phyloP scores from a whole-genome alignment of 1,284 basidiomycete species.

The Rhodotorula glutinis region DNA sequence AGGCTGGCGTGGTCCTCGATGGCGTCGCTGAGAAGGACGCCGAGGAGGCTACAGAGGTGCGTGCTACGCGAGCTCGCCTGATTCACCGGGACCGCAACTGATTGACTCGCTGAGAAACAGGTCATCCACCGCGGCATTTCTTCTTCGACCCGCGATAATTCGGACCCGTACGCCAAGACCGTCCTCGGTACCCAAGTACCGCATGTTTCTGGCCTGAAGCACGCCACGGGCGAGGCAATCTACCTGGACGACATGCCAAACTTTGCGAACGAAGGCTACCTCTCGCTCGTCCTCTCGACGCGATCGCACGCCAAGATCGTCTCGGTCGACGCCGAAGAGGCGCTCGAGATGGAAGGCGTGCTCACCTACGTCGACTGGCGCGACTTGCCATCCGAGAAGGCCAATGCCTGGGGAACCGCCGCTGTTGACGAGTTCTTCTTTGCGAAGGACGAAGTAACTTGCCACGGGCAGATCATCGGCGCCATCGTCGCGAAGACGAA shows the following conservation, averaged over 20 bases:
- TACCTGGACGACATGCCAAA: slow-evolving; percentile 49
- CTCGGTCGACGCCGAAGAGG: slow-evolving; percentile 44
- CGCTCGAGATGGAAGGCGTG: slow-evolving; percentile 47
- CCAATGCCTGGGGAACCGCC: slow-evolving; percentile 48
- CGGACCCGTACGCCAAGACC: slow-evolving; percentile 40
- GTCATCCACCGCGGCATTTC: slow-evolving; percentile 38
- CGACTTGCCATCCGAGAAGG: slow-evolving; percentile 46
- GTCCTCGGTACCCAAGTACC: slow-evolving; percentile 45
- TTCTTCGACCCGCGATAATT: slow-evolving; percentile 38
- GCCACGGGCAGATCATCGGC: slow-evolving; percentile 47
- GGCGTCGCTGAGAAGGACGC: slow-evolving; percentile 26
- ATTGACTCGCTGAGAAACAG: neutral
- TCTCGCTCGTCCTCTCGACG: slow-evolving; percentile 46
- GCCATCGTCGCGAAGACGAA: slow-evolving; percentile 47
- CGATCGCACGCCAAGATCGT: slow-evolving; percentile 47
- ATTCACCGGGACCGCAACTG: slow-evolving; percentile 9
- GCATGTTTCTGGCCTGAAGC: slow-evolving; percentile 48
- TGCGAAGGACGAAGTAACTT: slow-evolving; percentile 46
- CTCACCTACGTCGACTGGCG: slow-evolving; percentile 44
- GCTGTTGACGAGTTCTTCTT: slow-evolving; percentile 47
- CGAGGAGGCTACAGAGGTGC: slow-evolving; percentile 15
- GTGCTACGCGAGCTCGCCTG: neutral
- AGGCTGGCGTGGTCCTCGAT: slow-evolving; percentile 39
- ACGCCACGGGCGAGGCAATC: slow-evolving; percentile 48
- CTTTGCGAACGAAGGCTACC: slow-evolving; percentile 46